Base-by-base conservation (phyloP, 495 filamentous ascomycete species). In the Oidiodendron maius region DNA sequence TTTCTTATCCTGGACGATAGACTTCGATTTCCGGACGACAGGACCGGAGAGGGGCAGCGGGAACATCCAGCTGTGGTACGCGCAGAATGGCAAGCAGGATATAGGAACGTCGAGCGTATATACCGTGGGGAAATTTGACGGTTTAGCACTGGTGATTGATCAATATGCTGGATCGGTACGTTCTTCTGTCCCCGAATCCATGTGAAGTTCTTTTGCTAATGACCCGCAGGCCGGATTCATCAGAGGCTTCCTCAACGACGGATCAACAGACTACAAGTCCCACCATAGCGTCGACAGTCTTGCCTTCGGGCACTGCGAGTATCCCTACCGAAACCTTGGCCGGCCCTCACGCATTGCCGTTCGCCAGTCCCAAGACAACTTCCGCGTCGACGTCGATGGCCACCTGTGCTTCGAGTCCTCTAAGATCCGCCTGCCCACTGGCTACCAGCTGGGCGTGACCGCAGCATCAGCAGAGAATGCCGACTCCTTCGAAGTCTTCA, bases 61-160 rank as follows among this genome's bases (percentile, higher is more conserved):
- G 37, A 96, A 94, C 66, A 74, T 98, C 50, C 88, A 96, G 61
- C 70, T 98, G 54, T 98, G 94, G 94, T 89, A 91, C 62, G 81
- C 80, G 15, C 83, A 86, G 52, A 79, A 87, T 44, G 87, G 87
- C 38, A 68, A 76, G 53, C 63, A 70, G 53, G 70, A 69, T 16
- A 68, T 94, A 45, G 82, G 82, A 41, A 73, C 82, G 3, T 73
- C 79, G 15, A 91, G 85, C 61, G 77, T 96, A 48, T 95, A 95
- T 62, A 93, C 86, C 4, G 80, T 83, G 21, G 80, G 77, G 21
- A 73, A 74, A 34, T 96, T 91, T 54, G 93, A 98, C 55, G 93
- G 93, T 21, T 71, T 98, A 56, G 90, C 77, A 12, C 68, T 98
- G 43, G 82, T 93, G 13, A 65, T 98, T 46, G 93, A 97, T 72